phyloP scores from a whole-genome alignment of 148 eudicot species.

The Chenopodium album region DNA sequence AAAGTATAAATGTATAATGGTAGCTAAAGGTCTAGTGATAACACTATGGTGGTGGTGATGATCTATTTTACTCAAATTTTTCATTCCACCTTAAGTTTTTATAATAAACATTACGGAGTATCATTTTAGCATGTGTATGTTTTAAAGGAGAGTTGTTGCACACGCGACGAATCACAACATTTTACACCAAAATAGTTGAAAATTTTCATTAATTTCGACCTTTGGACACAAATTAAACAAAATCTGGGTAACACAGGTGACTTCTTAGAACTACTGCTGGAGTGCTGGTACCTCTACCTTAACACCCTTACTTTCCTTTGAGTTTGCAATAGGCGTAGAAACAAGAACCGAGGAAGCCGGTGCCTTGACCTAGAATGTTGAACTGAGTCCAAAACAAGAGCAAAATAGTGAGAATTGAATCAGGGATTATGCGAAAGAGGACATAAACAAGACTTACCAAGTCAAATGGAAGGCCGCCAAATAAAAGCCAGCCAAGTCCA shows the following conservation, averaged over 20 bases:
- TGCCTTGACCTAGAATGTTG: conserved; percentile 47
- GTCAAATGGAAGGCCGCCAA: conserved; percentile 60
- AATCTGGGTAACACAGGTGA: neutral
- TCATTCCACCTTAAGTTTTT: too few species aligned
- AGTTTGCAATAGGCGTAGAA: conserved; percentile 52
- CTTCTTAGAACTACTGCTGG: neutral
- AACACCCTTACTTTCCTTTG: conserved; percentile 30
- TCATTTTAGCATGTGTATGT: too few species aligned
- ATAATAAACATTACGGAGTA: too few species aligned
- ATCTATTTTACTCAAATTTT: neutral
- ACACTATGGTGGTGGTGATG: too few species aligned
- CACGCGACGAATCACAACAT: neutral
- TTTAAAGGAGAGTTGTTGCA: neutral
- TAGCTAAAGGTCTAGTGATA: too few species aligned
- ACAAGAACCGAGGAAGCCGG: conserved; percentile 49
- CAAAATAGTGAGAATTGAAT: neutral
- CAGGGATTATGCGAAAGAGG: neutral
- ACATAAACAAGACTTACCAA: conserved; percentile 31
- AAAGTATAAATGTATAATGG: too few species aligned
- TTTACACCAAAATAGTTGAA: neutral
- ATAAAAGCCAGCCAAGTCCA: conserved; percentile 53
- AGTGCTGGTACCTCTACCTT: neutral
- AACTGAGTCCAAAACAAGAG: conserved; percentile 24
- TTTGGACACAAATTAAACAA: neutral
- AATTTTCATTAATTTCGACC: neutral